A percentile compares a stretch with the other conserved stretches of the same genome.
These are phyloP conservation scores for Corynascus novoguineensis DNA, from an alignment of 495 filamentous ascomycete genomes.

Conservation along the genomic window DNA sequence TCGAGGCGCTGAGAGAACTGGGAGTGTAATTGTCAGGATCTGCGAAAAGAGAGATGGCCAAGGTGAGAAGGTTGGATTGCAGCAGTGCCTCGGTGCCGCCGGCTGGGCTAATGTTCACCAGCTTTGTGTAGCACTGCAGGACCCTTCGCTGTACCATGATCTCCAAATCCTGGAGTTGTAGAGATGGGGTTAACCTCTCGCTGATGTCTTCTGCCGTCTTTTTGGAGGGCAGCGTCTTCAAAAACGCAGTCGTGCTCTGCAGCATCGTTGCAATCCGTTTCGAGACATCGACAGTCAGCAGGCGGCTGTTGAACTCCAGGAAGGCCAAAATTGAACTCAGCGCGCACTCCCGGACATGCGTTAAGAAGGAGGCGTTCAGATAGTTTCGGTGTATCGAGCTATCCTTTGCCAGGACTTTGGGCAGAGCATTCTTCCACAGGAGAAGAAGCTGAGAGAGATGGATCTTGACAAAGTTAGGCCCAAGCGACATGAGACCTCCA, in stretches of 20 bases:
- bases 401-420: constrained; percentile 87
- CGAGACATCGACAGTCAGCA: constrained; percentile 92
- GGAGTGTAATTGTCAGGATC: constrained; percentile 84
- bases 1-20: constrained; percentile 81
- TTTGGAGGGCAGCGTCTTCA: constrained; percentile 73
- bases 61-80: constrained; percentile 88
- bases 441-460: constrained; percentile 91
- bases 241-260: constrained; percentile 87
- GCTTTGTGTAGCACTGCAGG: constrained; percentile 86
- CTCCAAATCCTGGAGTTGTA: constrained; percentile 87
- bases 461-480: constrained; percentile 98
- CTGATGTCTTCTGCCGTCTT: constrained; percentile 85
- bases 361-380: constrained; percentile 85
- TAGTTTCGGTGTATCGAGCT: constrained; percentile 73
- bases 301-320: constrained; percentile 85
- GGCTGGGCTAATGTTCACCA: constrained; percentile 77
- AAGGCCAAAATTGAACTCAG: constrained; percentile 87
- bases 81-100: constrained; percentile 77
- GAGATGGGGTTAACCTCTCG: constrained; percentile 74
- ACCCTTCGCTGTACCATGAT: constrained; percentile 92
- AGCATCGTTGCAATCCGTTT: constrained; percentile 88
- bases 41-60: constrained; percentile 86
- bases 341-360: constrained; percentile 93
- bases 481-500: constrained; percentile 91
- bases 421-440: constrained; percentile 97